These are phyloP conservation scores for Borealophlyctis nickersoniae DNA, from an alignment of 192 early-diverging fungal species.

Conservation along the genomic window DNA sequence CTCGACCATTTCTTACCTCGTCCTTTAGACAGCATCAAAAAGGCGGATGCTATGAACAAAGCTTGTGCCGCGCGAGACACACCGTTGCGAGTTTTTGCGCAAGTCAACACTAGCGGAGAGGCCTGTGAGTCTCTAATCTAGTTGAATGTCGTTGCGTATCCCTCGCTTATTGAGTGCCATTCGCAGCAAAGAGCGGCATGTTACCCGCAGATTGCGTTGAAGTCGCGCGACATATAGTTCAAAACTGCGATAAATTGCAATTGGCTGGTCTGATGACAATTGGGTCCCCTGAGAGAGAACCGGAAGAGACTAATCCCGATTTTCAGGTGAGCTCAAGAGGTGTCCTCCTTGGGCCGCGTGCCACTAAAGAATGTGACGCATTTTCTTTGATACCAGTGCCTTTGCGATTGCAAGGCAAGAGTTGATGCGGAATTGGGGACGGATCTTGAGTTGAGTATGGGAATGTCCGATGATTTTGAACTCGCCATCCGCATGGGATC, in stretches of 20 bases:
- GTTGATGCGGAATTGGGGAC: slow-evolving; percentile 9
- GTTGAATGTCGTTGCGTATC: too few relatives aligned
- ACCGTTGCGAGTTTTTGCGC: slow-evolving; percentile 80
- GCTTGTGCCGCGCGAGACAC: slow-evolving; percentile 51
- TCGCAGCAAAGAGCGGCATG: slow-evolving; percentile 77
- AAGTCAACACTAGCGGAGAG: slow-evolving; percentile 95
- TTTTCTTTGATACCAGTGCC: slow-evolving; percentile 11
- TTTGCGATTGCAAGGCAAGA: slow-evolving; percentile 14
- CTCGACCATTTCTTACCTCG: slow-evolving; percentile 1
- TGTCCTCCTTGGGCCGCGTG: neutral
- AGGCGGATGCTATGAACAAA: slow-evolving; percentile 79
- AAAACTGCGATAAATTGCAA: slow-evolving; percentile 63
- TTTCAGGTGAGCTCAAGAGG: slow-evolving; percentile 52
- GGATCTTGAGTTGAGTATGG: slow-evolving; percentile 85
- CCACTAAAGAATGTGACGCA: neutral
- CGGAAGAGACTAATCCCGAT: slow-evolving; percentile 63
- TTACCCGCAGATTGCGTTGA: slow-evolving; percentile 43
- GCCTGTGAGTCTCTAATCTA: slow-evolving; percentile 61
- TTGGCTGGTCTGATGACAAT: slow-evolving; percentile 95
- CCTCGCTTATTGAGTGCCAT: too few relatives aligned
- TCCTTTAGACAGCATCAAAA: slow-evolving; percentile 65
- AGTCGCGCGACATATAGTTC: slow-evolving; percentile 64
- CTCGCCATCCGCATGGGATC: slow-evolving; percentile 79
- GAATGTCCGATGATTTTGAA: slow-evolving; percentile 95
- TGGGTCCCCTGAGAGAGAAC: slow-evolving; percentile 65